These are phyloP conservation scores for Ophiostoma sp. DNA, from an alignment of 2,329 filamentous ascomycete species.

Conservation along the genomic window DNA sequence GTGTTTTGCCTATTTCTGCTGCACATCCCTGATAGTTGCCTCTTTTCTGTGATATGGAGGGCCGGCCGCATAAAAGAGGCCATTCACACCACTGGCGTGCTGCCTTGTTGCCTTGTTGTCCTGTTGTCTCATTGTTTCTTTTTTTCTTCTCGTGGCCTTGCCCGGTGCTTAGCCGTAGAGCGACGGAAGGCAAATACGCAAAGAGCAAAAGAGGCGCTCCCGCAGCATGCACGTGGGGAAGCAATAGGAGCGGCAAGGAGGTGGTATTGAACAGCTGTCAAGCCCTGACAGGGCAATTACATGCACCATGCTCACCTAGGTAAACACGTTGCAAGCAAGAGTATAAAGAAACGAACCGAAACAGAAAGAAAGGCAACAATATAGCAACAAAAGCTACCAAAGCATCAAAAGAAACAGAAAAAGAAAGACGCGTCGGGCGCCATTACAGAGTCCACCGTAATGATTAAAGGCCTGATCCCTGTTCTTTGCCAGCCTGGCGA, in stretches of 20 bases:
- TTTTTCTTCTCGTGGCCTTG: background rate
- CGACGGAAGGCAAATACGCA: background rate
- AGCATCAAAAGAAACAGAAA: no score
- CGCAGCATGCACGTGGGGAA: background rate
- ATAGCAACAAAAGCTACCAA: no score
- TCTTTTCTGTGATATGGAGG: background rate
- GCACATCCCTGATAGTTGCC: background rate
- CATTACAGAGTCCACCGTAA: background rate
- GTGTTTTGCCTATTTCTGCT: background rate
- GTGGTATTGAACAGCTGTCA: slow-evolving; percentile 13
- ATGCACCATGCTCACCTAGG: slow-evolving; percentile 5
- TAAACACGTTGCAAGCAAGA: background rate
- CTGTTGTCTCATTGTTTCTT: background rate
- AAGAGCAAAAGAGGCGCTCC: background rate
- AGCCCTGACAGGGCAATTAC: background rate
- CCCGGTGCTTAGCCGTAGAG: background rate
- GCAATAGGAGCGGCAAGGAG: slow-evolving; percentile 4
- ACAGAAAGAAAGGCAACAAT: no score
- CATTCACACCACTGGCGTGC: background rate
- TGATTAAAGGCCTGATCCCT: background rate
- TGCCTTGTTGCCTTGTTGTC: background rate
- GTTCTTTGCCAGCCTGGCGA: background rate
- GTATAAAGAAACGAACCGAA: no score
- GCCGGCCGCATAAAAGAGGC: slow-evolving; percentile 3
- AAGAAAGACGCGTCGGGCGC: background rate